Conservation (phyloP, 768 basidiomycete species). For the Saitozyma podzolica region DNA sequence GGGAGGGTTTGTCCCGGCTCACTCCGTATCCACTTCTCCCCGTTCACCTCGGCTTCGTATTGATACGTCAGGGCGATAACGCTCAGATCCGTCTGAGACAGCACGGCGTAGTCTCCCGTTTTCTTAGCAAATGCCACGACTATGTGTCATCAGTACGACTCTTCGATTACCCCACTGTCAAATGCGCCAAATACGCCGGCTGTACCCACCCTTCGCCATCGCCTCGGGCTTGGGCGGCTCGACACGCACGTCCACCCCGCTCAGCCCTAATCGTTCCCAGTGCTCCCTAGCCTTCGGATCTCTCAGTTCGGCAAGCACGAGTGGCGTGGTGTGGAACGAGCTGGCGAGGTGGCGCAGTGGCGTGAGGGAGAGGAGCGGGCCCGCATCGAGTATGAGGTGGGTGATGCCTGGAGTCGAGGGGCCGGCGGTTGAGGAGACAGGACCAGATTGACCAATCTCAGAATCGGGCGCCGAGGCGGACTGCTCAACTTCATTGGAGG, state of each 20-base stretch:
- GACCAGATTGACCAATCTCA: background rate
- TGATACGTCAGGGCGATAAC: constrained; percentile 85
- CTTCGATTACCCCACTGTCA: constrained; percentile 45
- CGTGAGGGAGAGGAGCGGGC: constrained; percentile 77
- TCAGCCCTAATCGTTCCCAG: constrained; percentile 47
- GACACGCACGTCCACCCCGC: constrained; percentile 57
- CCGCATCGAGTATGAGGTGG: constrained; percentile 87
- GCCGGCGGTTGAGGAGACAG: background rate
- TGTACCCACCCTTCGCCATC: constrained; percentile 59
- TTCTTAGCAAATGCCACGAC: constrained; percentile 90
- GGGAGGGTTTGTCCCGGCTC: constrained; percentile 29
- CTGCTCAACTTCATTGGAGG: background rate
- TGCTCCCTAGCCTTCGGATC: constrained; percentile 85
- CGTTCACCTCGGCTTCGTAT: constrained; percentile 61
- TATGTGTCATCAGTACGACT: constrained; percentile 47
- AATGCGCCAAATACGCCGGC: background rate
- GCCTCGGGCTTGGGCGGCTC: constrained; percentile 55
- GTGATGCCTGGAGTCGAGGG: constrained; percentile 38
- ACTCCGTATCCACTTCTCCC: constrained; percentile 32
- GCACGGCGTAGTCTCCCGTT: constrained; percentile 90
- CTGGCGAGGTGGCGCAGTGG: constrained; percentile 86
- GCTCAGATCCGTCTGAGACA: constrained; percentile 86
- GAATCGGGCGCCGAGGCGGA: background rate
- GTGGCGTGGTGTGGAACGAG: constrained; percentile 81
- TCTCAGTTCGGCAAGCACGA: constrained; percentile 84